These are phyloP conservation scores for Saururus chinensis DNA, from an alignment of 164 flowering plant genomes.

Conservation along the genomic window DNA sequence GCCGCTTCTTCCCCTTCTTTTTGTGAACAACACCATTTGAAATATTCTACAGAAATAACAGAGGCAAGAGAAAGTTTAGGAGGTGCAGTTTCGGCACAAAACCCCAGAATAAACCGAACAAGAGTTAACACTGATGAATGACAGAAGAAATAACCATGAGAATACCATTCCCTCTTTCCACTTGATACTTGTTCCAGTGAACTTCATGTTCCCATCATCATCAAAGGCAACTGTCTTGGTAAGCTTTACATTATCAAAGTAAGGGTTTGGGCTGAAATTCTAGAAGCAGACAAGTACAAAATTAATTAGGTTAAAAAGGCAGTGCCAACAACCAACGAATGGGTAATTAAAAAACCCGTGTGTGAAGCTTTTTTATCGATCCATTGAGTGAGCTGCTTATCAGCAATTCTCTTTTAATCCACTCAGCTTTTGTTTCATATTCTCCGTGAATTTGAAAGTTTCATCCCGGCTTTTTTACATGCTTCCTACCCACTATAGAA, in stretches of 20 bases:
- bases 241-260: conserved; percentile 36
- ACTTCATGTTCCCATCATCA: conserved; percentile 31
- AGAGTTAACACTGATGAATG: neutral
- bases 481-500: too few relatives aligned
- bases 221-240: conserved; percentile 27
- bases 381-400: too few relatives aligned
- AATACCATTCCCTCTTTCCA: conserved; percentile 53
- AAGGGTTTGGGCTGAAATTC: conserved; percentile 38
- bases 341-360: too few relatives aligned
- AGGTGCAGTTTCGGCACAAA: neutral
- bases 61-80: neutral
- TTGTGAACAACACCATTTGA: conserved; percentile 27
- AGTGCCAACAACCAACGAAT: too few relatives aligned
- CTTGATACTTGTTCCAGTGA: conserved; percentile 33
- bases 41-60: conserved; percentile 19
- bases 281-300: conserved; percentile 8
- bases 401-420: too few relatives aligned
- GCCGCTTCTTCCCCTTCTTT: conserved; percentile 38
- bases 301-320: neutral
- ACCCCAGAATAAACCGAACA: neutral
- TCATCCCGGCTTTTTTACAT: too few relatives aligned
- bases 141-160: neutral
- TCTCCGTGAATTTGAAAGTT: too few relatives aligned
- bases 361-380: too few relatives aligned
- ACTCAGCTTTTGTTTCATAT: too few relatives aligned